Conservation (phyloP, 305 asterid genomes). For the Striga hermonthica region DNA sequence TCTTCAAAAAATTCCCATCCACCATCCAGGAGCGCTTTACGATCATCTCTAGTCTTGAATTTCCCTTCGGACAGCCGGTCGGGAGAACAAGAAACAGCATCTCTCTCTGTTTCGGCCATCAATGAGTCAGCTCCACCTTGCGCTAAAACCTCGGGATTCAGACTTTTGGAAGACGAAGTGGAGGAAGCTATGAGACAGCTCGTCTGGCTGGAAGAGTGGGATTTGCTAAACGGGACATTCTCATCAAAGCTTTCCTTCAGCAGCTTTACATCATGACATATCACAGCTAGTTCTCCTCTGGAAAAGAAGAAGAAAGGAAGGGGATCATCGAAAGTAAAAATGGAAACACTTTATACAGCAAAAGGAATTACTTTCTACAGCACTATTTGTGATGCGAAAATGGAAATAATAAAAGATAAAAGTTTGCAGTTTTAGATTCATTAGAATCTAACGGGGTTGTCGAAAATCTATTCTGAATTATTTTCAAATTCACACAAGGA, state of each 20-base stretch:
- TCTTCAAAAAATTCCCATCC: constrained; percentile 70
- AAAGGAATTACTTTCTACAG: no score
- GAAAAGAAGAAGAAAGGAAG: not conserved
- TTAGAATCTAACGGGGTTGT: no score
- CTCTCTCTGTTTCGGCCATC: constrained; percentile 24
- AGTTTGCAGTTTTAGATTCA: no score
- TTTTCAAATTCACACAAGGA: no score
- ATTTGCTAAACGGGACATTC: constrained; percentile 58
- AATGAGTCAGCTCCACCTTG: constrained; percentile 30
- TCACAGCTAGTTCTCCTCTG: constrained; percentile 83
- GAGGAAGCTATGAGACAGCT: constrained; percentile 58
- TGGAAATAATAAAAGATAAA: no score
- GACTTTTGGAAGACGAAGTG: constrained; percentile 42
- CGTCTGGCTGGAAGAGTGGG: constrained; percentile 63
- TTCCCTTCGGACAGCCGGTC: constrained; percentile 31
- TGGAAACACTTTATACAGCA: no score
- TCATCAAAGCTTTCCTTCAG: constrained; percentile 66
- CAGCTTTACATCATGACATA: constrained; percentile 68
- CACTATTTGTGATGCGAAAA: no score
- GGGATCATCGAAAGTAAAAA: no score
- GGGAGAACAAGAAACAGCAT: constrained; percentile 13
- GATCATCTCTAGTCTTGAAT: constrained; percentile 25
- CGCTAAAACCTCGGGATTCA: constrained; percentile 35
- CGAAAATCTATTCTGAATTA: no score
- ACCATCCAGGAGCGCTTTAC: constrained; percentile 41